A percentile compares a stretch with the other conserved stretches of the same genome.
Evolutionary conservation across 176 grass and related monocot genomes (phyloP).

Genomic region (Cenchrus purpureus): DNA sequence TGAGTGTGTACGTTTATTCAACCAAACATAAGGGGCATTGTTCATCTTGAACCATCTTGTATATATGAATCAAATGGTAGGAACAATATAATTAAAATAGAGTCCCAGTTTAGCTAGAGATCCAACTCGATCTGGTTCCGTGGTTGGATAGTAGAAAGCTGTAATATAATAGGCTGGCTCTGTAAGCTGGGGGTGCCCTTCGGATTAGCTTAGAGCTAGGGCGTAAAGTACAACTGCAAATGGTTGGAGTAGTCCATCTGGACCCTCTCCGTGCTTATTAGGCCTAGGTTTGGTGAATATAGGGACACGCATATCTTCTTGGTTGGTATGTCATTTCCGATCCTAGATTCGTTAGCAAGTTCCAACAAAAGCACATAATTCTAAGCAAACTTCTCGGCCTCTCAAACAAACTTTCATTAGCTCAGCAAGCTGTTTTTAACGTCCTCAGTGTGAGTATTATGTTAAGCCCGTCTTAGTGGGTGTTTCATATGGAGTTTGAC

Average conservation of each 20-base stretch:
- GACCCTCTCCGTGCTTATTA: not conserved
- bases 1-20: too few species aligned
- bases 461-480: not conserved
- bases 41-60: too few species aligned
- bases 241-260: not conserved
- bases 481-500: too few species aligned
- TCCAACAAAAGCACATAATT: slow-evolving; percentile 57
- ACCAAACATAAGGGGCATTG: too few species aligned
- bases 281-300: slow-evolving; percentile 13
- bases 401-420: slow-evolving; percentile 32
- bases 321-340: slow-evolving; percentile 41
- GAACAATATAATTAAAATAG: too few species aligned
- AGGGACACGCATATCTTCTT: slow-evolving; percentile 57
- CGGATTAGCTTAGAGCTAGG: too few species aligned
- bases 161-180: too few species aligned
- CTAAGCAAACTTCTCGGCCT: slow-evolving; percentile 44
- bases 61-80: too few species aligned
- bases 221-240: not conserved
- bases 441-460: not conserved
- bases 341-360: slow-evolving; percentile 63
- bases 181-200: too few species aligned
- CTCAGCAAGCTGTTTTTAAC: not conserved
- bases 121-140: too few species aligned
- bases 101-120: too few species aligned
- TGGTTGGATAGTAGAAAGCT: too few species aligned